phyloP scores from a whole-genome alignment of 2,329 filamentous ascomycete species.

The Penicillium capsulatum region DNA sequence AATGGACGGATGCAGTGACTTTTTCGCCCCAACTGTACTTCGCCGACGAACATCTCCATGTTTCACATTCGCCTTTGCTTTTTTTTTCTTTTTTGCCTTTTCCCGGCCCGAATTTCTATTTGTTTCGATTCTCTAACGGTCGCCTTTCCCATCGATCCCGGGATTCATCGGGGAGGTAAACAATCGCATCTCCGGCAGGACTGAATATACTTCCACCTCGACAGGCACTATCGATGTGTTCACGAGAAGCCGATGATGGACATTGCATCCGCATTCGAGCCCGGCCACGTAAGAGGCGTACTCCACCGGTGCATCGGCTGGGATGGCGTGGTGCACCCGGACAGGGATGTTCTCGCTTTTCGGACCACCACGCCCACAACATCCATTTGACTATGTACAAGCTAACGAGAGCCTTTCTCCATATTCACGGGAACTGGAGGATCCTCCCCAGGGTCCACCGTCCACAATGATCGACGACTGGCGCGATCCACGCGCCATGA shows the following conservation, averaged over 20 bases:
- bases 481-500: conserved; percentile 6
- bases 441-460: conserved; percentile 10
- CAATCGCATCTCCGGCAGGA: no score
- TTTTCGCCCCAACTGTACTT: conserved; percentile 3
- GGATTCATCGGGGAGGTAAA: no score
- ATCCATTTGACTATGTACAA: neutral
- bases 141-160: no score
- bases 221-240: neutral
- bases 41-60: conserved; percentile 6
- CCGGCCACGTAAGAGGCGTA: conserved; percentile 22
- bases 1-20: conserved; percentile 24
- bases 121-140: neutral
- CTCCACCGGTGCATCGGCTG: conserved; percentile 13
- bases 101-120: neutral
- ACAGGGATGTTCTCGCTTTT: conserved; percentile 9
- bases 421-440: conserved; percentile 1
- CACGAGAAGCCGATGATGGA: neutral
- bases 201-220: neutral
- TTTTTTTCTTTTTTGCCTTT: conserved; percentile 1
- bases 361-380: no score
- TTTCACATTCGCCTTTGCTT: conserved; percentile 8
- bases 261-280: conserved; percentile 11
- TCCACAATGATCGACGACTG: conserved; percentile 13
- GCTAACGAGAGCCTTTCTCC: neutral
- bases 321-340: conserved; percentile 3